A percentile compares a stretch with the other conserved stretches of the same genome.
Conservation (phyloP, 164 flowering plant species). For the Tinospora cordifolia region DNA sequence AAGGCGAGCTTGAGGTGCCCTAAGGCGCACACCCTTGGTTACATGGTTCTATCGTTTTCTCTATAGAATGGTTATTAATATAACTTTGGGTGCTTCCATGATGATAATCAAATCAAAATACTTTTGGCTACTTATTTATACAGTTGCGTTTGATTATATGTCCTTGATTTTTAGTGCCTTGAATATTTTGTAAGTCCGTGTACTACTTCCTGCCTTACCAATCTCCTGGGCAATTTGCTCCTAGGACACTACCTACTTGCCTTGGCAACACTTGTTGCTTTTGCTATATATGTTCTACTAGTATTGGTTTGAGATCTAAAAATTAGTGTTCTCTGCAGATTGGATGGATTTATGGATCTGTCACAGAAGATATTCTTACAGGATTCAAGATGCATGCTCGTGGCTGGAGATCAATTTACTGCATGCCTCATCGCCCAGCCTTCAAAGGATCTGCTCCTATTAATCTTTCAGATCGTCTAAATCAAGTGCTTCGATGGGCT, state of each 20-base stretch:
- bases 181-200: too few species aligned
- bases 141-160: too few species aligned
- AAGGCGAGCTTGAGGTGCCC: too few species aligned
- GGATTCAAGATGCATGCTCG: conserved; percentile 31
- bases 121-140: too few species aligned
- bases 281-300: neutral
- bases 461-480: conserved; percentile 28
- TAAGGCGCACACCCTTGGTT: too few species aligned
- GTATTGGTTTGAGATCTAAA: neutral
- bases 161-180: neutral
- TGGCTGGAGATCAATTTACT: conserved; percentile 29
- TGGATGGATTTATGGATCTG: conserved; percentile 32
- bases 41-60: too few species aligned
- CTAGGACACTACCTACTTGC: neutral
- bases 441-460: conserved; percentile 30
- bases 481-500: conserved; percentile 29
- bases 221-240: too few species aligned
- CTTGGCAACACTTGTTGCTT: neutral
- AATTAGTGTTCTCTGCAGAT: conserved; percentile 9
- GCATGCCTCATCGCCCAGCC: conserved; percentile 24
- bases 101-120: too few species aligned
- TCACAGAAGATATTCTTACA: conserved; percentile 28
- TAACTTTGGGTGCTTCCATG: too few species aligned
- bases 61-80: too few species aligned
- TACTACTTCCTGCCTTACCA: too few species aligned